phyloP scores from a whole-genome alignment of 768 basidiomycete species.

The Tricholoma sp. region DNA sequence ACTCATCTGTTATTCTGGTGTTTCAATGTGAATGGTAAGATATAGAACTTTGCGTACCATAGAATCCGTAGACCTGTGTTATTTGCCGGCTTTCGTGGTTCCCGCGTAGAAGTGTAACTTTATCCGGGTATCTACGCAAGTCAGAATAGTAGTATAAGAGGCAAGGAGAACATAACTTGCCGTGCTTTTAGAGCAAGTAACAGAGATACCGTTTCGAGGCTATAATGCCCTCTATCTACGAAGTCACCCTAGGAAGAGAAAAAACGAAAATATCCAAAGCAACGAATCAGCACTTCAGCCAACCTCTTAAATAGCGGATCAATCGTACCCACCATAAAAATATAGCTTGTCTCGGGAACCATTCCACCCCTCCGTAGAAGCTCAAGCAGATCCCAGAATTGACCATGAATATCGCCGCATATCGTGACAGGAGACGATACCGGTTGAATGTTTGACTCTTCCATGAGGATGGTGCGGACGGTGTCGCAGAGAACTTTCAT shows the following conservation, averaged over 20 bases:
- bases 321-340: constrained; percentile 86
- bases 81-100: constrained; percentile 98
- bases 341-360: constrained; percentile 86
- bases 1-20: constrained; percentile 62
- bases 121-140: constrained; percentile 75
- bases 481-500: constrained; percentile 92
- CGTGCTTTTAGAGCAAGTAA: constrained; percentile 86
- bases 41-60: constrained; percentile 49
- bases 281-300: constrained; percentile 15
- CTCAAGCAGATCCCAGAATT: constrained; percentile 96
- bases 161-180: constrained; percentile 30
- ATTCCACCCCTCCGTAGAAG: constrained; percentile 80
- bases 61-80: constrained; percentile 98
- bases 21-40: neutral
- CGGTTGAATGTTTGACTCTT: constrained; percentile 97
- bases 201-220: constrained; percentile 90
- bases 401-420: constrained; percentile 95
- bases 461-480: constrained; percentile 84
- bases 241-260: constrained; percentile 75
- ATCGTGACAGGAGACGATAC: constrained; percentile 94
- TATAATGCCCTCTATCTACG: constrained; percentile 95
- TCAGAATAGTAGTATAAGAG: neutral
- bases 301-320: constrained; percentile 24
- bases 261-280: constrained; percentile 2
- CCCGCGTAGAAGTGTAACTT: constrained; percentile 85